Conservation (phyloP, 306 rosid species). For the Fagus crenata region DNA sequence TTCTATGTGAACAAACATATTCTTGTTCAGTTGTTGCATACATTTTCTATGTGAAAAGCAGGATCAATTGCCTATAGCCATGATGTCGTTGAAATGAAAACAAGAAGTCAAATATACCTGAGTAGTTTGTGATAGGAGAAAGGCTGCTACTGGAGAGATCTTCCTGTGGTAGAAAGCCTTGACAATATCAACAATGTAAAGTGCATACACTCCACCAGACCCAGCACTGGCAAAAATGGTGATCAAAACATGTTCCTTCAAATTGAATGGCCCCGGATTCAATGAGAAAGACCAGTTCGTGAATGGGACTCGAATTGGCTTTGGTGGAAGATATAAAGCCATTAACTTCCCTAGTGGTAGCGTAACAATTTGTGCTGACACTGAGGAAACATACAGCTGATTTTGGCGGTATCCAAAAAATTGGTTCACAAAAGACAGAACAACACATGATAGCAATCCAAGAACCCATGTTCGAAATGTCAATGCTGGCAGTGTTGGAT, state of each 20-base stretch:
- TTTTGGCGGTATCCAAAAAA: conserved; percentile 67
- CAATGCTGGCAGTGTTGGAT: conserved; percentile 59
- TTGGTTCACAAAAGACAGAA: conserved; percentile 70
- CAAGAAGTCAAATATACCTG: conserved; percentile 47
- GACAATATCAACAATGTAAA: conserved; percentile 68
- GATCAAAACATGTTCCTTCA: conserved; percentile 83
- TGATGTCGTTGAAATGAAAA: background rate
- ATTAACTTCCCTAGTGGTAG: conserved; percentile 77
- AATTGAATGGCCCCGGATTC: conserved; percentile 78
- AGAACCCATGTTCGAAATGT: conserved; percentile 89
- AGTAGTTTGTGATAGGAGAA: conserved; percentile 64
- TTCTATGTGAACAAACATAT: too few relatives aligned
- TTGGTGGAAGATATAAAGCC: conserved; percentile 71
- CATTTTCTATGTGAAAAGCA: background rate
- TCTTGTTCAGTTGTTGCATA: background rate
- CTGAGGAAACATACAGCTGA: conserved; percentile 49
- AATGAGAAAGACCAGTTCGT: conserved; percentile 58
- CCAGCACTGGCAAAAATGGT: conserved; percentile 81
- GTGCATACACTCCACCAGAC: conserved; percentile 64
- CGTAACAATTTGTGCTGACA: conserved; percentile 67
- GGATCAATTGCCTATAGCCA: background rate
- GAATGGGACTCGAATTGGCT: conserved; percentile 33
- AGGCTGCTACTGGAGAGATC: conserved; percentile 62
- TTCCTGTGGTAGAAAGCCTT: conserved; percentile 73
- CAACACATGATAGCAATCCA: conserved; percentile 53